A percentile compares a stretch with the other conserved stretches of the same genome.
phyloP scores from a whole-genome alignment of 768 basidiomycete species.

The Boletus tylopilopsis region DNA sequence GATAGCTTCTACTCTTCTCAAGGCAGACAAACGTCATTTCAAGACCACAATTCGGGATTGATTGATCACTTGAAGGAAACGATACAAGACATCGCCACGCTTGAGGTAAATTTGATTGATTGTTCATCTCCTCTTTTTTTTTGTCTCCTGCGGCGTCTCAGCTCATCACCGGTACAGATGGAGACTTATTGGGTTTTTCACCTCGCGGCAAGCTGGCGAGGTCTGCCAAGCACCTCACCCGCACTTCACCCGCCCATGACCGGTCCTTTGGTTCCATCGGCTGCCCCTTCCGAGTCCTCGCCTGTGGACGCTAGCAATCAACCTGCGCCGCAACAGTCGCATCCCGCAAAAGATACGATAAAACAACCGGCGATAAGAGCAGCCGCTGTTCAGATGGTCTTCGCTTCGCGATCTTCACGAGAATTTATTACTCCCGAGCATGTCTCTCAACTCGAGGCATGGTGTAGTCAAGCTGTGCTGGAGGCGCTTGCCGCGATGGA shows the following conservation, averaged over 20 bases:
- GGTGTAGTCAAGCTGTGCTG: conserved; percentile 58
- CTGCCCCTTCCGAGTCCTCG: neutral
- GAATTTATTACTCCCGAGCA: conserved; percentile 73
- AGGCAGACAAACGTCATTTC: conserved; percentile 78
- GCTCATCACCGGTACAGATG: conserved; percentile 52
- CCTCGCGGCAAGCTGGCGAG: conserved; percentile 67
- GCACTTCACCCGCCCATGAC: conserved; percentile 40
- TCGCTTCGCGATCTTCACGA: conserved; percentile 67
- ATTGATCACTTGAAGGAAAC: conserved; percentile 50
- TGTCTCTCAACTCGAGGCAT: conserved; percentile 56
- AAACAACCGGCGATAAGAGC: conserved; percentile 50
- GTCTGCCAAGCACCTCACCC: conserved; percentile 23
- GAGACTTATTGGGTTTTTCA: conserved; percentile 82
- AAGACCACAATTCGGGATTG: conserved; percentile 65
- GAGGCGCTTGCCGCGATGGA: conserved; percentile 49
- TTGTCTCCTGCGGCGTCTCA: neutral
- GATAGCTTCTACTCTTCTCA: conserved; percentile 83
- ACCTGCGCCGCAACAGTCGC: neutral
- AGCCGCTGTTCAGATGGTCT: conserved; percentile 80
- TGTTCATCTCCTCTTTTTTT: neutral
- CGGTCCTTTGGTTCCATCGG: conserved; percentile 37
- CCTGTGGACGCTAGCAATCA: conserved; percentile 3
- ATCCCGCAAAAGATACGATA: neutral
- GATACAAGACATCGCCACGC: conserved; percentile 54
- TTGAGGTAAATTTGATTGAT: conserved; percentile 50